phyloP scores from a whole-genome alignment of 75 land plant species.

The Cupressus sempervirens region DNA sequence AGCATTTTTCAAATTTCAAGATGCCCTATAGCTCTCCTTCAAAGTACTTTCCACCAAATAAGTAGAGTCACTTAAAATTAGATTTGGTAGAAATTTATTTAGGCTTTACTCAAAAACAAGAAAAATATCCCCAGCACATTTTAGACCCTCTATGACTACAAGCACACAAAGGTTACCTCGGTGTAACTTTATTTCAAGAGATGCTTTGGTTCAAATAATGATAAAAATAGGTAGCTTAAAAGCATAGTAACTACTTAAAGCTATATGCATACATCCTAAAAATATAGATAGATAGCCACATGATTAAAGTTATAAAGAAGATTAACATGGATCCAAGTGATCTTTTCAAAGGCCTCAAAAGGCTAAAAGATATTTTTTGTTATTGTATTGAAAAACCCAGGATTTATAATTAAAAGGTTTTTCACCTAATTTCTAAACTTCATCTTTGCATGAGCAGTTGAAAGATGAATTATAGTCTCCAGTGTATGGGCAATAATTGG shows the following conservation, averaged over 20 bases:
- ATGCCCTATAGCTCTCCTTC: background rate
- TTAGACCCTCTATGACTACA: background rate
- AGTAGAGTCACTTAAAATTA: background rate
- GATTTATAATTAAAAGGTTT: background rate
- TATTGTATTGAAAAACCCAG: no score
- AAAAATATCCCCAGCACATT: background rate
- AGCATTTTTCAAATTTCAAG: background rate
- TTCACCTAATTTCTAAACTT: slow-evolving; percentile 76
- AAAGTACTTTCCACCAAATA: background rate
- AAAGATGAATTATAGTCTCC: slow-evolving; percentile 96
- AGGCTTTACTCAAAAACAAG: background rate
- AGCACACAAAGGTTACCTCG: background rate
- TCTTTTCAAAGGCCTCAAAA: background rate
- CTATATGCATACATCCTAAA: background rate
- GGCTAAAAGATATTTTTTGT: background rate
- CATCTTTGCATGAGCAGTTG: slow-evolving; percentile 97
- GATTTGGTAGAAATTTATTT: background rate
- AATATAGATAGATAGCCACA: background rate
- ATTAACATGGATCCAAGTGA: background rate
- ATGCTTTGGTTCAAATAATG: background rate
- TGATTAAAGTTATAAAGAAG: background rate
- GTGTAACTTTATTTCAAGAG: background rate
- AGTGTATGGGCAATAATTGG: slow-evolving; percentile 97
- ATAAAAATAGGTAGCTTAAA: background rate
- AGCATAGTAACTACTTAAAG: background rate